Evolutionary conservation across 2,329 filamentous ascomycete species (phyloP).

Genomic region (Fusarium incarnatum): DNA sequence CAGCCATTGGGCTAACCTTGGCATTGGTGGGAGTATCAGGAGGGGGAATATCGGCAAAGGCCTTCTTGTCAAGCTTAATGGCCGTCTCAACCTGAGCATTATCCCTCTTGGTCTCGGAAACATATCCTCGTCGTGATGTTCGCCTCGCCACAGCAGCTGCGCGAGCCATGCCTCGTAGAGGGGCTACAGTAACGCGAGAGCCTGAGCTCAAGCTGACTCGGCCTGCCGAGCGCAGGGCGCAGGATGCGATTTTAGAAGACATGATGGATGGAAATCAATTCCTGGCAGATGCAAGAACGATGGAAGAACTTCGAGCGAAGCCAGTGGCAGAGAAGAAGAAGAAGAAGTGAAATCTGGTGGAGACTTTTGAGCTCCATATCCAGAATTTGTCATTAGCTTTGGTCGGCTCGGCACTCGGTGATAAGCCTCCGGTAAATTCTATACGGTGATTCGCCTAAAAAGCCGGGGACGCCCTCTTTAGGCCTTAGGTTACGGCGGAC

Average conservation of each 20-base stretch:
- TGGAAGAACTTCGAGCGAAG: constrained; percentile 34
- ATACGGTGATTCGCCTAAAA: constrained; percentile 49
- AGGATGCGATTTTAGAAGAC: constrained; percentile 74
- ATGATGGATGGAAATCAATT: constrained; percentile 56
- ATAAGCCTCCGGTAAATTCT: constrained; percentile 47
- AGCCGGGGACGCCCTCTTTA: constrained; percentile 27
- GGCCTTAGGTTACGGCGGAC: constrained; percentile 20
- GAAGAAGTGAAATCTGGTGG: constrained; percentile 40
- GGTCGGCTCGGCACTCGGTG: constrained; percentile 53
- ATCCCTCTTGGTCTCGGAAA: constrained; percentile 83
- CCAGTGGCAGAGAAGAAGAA: constrained; percentile 28
- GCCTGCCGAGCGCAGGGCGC: constrained; percentile 80
- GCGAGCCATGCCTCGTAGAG: constrained; percentile 47
- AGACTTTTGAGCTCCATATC: constrained; percentile 40
- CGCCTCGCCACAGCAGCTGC: constrained; percentile 47
- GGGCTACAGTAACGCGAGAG: constrained; percentile 52
- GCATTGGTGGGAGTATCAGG: constrained; percentile 55
- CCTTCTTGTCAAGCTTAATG: constrained; percentile 87
- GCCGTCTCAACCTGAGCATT: constrained; percentile 87
- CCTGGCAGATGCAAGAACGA: constrained; percentile 43
- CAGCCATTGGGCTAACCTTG: constrained; percentile 83
- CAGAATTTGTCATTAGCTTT: constrained; percentile 54
- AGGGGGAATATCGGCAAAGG: constrained; percentile 71
- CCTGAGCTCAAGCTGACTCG: constrained; percentile 64
- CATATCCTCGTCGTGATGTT: constrained; percentile 73